These are phyloP conservation scores for Chromera velia DNA, from an alignment of 73 alveolate species.

Conservation along the genomic window DNA sequence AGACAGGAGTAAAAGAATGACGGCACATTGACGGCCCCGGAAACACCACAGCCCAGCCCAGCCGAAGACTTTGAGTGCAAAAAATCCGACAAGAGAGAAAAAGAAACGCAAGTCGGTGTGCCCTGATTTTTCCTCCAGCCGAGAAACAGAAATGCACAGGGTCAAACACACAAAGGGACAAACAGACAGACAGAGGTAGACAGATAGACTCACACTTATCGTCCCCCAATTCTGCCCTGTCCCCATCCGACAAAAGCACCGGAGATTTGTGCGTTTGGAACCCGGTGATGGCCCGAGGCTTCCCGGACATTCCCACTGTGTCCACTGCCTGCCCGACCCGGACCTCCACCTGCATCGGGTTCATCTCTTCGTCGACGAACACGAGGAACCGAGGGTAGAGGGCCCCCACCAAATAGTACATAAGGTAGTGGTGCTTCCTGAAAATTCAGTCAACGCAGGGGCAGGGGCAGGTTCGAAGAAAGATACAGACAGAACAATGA, in stretches of 20 bases:
- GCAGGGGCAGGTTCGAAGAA: no score
- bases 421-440: constrained; percentile 75
- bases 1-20: no score
- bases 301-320: constrained; percentile 83
- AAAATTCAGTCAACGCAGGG: no score
- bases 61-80: no score
- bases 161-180: background rate
- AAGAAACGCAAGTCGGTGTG: no score
- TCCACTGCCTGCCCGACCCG: constrained; percentile 94
- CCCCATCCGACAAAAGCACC: constrained; percentile 51
- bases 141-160: no score
- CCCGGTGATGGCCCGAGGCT: constrained; percentile 90
- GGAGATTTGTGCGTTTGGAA: constrained; percentile 91
- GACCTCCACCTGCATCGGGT: constrained; percentile 69
- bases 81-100: no score
- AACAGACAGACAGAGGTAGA: background rate
- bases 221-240: constrained; percentile 82
- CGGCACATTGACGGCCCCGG: no score
- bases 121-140: no score
- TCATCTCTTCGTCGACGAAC: constrained; percentile 74
- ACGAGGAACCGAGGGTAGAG: constrained; percentile 89
- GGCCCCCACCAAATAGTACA: constrained; percentile 77
- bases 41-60: no score
- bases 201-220: constrained; percentile 57
- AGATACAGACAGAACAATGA: no score